Evolutionary conservation across 108 stramenopile genomes (phyloP), one percentile per base, ranked within the genome.

Genomic region (Pseudonitzschia pungens): DNA sequence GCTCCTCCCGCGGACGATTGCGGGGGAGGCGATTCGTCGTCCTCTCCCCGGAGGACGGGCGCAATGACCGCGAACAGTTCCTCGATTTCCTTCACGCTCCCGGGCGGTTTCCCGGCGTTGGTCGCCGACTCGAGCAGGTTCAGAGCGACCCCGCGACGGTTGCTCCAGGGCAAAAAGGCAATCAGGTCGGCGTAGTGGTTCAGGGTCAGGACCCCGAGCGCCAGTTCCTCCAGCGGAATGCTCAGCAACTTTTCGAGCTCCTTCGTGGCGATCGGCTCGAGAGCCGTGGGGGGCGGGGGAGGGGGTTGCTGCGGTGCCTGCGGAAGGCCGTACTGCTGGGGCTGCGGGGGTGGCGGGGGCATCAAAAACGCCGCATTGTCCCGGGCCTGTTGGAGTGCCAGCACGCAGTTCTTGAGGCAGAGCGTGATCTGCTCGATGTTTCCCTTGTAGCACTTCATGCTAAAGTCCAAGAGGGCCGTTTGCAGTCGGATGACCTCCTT

Each of bases 401-500:
- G 53, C 0, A 93, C 87, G 70, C 91, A 95, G 54, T 76, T 79
- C 26, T 85, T 86, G 59, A 99, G 81, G 72, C 96, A 96, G 21
- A 85, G 76, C 24, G 83, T 75, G 11, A 99, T 78, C 68, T 97
- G 93, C 24, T 95, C 93, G 45, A 96, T 73, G 69, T 91, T 83
- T 42, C 89, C 92, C n/a, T 95, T 94, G 77, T 95, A 95, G 80
- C 96, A 97, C 59, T 94, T 92, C 28, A 97, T 79, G 18, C 96
- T 88, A 73, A 96, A 99, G 55, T 88, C 80, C 66, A 98, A 74
- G 40, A 99, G 74, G 0, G 90, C 84, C n/a, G 89, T 88, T 65
- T 98, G 95, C 45, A 99, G 79, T 62, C 96, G 96, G 60, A 99
- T 85, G 7, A 96, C 89, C 74, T 98, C 97, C 71, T 88, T 88